Percentiles rank a stretch among this genome's conserved stretches.
Evolutionary conservation across 495 filamentous ascomycete genomes (phyloP).

Genomic region (Penicillium manginii): DNA sequence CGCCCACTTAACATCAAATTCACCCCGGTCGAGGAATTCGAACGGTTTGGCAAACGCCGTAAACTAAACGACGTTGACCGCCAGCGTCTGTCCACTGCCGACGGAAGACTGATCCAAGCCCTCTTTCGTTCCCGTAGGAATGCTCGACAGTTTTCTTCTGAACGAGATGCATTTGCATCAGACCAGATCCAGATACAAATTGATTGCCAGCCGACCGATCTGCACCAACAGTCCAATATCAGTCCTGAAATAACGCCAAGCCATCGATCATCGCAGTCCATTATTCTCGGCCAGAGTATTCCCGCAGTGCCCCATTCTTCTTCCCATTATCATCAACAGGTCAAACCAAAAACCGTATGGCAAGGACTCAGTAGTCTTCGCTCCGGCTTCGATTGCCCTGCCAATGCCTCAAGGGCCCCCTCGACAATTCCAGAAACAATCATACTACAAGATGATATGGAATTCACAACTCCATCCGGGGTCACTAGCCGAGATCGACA

Average conservation of each 20-base stretch:
- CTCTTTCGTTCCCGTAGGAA: constrained; percentile 9
- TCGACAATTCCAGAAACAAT: constrained; percentile 2
- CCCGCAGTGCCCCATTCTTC: not conserved
- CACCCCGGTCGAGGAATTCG: constrained; percentile 29
- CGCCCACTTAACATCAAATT: constrained; percentile 42
- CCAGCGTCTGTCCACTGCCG: constrained; percentile 26
- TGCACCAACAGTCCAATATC: not conserved
- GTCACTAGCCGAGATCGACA: not conserved
- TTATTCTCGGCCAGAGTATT: constrained; percentile 35
- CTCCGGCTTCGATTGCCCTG: not conserved
- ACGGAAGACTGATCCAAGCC: not conserved
- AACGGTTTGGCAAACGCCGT: constrained; percentile 43
- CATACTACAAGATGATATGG: not conserved
- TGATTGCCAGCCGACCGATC: constrained; percentile 24
- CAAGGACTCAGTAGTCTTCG: not conserved
- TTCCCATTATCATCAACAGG: not conserved
- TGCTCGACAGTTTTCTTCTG: constrained; percentile 1
- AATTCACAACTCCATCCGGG: not conserved
- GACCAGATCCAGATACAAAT: constrained; percentile 33
- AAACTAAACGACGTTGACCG: constrained; percentile 40
- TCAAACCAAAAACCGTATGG: not conserved
- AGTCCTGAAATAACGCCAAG: constrained; percentile 6
- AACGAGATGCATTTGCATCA: constrained; percentile 6
- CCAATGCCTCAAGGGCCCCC: not conserved
- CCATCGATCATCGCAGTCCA: constrained; percentile 38